Conservation (phyloP, 768 basidiomycete genomes). For the Hydnomerulius pinastri region DNA sequence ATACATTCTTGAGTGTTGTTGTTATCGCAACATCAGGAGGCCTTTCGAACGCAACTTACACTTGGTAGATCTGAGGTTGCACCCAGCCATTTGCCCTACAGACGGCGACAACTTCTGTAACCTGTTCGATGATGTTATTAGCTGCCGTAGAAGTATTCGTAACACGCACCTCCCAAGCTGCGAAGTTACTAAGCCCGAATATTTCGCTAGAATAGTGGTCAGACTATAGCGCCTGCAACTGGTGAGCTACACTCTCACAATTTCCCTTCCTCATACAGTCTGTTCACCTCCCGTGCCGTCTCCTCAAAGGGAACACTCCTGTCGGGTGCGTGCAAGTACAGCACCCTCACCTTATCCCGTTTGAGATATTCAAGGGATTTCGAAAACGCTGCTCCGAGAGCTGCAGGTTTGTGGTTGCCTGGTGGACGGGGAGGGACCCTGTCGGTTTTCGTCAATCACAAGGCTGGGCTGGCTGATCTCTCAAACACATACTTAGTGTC, state of each 20-base stretch:
- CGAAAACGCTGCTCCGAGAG: conserved; percentile 28
- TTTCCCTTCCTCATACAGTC: conserved; percentile 35
- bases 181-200: conserved; percentile 38
- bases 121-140: conserved; percentile 12
- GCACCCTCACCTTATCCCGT: conserved; percentile 32
- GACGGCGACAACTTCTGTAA: conserved; percentile 36
- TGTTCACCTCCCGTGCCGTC: conserved; percentile 32
- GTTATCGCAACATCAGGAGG: background rate
- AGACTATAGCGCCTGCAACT: background rate
- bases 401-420: conserved; percentile 32
- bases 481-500: conserved; percentile 44
- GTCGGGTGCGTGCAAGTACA: conserved; percentile 41
- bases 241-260: conserved; percentile 27
- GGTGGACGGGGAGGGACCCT: conserved; percentile 33
- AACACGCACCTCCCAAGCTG: conserved; percentile 36
- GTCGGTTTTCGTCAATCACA: background rate
- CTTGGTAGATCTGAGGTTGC: conserved; percentile 37
- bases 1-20: conserved; percentile 29
- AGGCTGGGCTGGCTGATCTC: background rate
- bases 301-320: conserved; percentile 37
- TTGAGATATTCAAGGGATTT: conserved; percentile 28
- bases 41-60: conserved; percentile 15
- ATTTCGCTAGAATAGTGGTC: conserved; percentile 25
- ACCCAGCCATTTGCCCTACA: conserved; percentile 38
- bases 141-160: background rate